Base-by-base conservation (phyloP, 371 early-diverging fungal genomes). In the Rhizopus delemar region DNA sequence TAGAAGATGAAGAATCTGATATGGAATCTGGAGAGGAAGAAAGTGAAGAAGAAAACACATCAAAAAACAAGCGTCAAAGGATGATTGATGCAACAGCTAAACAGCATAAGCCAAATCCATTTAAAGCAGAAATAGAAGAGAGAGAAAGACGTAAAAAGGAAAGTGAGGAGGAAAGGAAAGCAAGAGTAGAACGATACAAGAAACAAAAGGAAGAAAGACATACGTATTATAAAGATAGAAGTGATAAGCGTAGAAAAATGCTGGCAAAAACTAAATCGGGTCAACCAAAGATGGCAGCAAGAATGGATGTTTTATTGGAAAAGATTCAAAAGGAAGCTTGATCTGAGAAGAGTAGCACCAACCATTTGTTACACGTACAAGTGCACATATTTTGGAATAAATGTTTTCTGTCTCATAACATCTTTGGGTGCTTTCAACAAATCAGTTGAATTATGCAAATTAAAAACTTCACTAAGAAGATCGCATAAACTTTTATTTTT, bases 231-330 rank as follows among this genome's bases (percentile, higher is more conserved):
- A 74, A 75, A 38, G 73, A 78, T 53, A 84, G 89, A 57, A 73
- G 74, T 57, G 74, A 82, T 41, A 74, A 81, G 32, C 80, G 82
- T 32, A 71, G 80, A 49, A 81, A 78, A 66, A 81, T 86, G 74
- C 63, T 77, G 36, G 81, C 84, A 22, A 79, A 70, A 57, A 86
- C 83, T 5, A 68, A 74, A 34, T 71, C 71, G 22, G 89, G 89
- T 5, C 89, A 89, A 62, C 87, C 87, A 12, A 81, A 83, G 39
- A 69, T 89, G 70, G 78, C 85, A 28, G 79, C 81, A 43, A 87
- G 87, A 62, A 83, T 88, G 66, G 74, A 80, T 58, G 69, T 81
- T 48, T 70, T 87, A 65, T 69, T 87, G 16, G 74, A 70, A 34
- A 83, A 82, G 62, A 83, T 87, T 56, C 74, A 85, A 60, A 78